These are phyloP conservation scores for Linnemannia zychae DNA, from an alignment of 192 early-diverging fungal genomes.

Conservation along the genomic window DNA sequence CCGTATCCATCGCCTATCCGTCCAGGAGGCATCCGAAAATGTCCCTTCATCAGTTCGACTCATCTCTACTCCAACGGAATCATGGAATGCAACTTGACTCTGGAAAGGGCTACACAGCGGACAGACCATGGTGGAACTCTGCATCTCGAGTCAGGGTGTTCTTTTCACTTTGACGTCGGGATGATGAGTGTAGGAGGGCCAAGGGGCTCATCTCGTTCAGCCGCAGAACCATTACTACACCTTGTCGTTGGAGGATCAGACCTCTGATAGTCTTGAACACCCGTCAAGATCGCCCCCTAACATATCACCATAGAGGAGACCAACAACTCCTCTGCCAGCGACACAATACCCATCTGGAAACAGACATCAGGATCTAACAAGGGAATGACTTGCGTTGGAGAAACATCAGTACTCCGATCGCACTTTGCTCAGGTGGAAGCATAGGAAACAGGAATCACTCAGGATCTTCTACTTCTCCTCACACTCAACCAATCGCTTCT, in stretches of 20 bases:
- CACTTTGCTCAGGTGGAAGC: not conserved
- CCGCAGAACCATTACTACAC: not conserved
- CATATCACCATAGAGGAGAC: not conserved
- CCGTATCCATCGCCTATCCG: not conserved
- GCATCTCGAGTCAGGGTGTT: not conserved
- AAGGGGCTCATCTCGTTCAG: not conserved
- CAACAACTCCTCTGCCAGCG: not conserved
- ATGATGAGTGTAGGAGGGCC: not conserved
- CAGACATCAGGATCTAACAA: conserved; percentile 6
- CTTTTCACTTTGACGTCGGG: not conserved
- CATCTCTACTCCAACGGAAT: not conserved
- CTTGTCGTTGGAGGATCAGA: not conserved
- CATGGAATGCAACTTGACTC: not conserved
- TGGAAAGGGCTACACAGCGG: not conserved
- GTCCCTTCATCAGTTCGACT: not conserved
- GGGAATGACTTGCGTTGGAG: not conserved
- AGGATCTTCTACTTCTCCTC: not conserved
- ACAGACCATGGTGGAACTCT: conserved; percentile 12
- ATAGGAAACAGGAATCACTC: not conserved
- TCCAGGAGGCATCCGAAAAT: not conserved
- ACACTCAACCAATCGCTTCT: not conserved
- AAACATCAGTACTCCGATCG: not conserved
- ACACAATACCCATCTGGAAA: not conserved
- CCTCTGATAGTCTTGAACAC: not conserved
- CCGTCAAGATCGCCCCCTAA: not conserved